Evolutionary conservation across 495 filamentous ascomycete genomes (phyloP), one percentile per base, ranked within the genome.

Genomic region (Podospora pseudocomata): DNA sequence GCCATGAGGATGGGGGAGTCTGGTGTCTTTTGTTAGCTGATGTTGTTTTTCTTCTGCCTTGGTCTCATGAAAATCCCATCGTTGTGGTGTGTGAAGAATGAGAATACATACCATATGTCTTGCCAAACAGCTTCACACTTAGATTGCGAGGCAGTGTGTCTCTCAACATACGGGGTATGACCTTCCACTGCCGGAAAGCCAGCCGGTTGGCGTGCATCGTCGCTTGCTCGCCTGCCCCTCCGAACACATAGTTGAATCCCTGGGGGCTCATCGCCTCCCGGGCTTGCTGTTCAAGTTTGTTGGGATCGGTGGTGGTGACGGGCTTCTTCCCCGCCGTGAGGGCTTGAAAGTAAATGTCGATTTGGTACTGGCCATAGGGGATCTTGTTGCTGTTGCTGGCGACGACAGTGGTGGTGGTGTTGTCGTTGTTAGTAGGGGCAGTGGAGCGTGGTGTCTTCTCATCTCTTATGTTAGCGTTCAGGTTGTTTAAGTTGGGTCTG

Each of bases 201-300:
- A 88, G 74, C 2, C 87, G 82, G 73, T 90, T 91, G 58, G 86
- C 85, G 65, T 88, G 84, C 85, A 89, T 86, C 0, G 88, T 91
- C 2, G 86, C 82, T 69, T 84, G 82, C 72, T 90, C 86, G 9
- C 88, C 88, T 13, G 88, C 88, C 18, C 87, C 87, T n/a, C 88
- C 87, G 27, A 84, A 80, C 16, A 88, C 83, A 78, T 89, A 91
- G 69, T 87, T 85, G 75, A 80, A 90, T 16, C 82, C 78, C 26
- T 83, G 80, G 1, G 74, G 73, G 26, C 77, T 75, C 69, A 89
- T 78, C 54, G 76, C 74, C 61, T 81, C 78, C 60, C 76, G 79
- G 18, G 87, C 88, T 69, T 86, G 83, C 53, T 83, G 80, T 72
- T 89, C 85, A 4, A 90, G 80, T 62, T 82, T 79, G 64, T 85